phyloP scores from a whole-genome alignment of 805 yeast genomes.

The Wickerhamiella alocasiicola region DNA sequence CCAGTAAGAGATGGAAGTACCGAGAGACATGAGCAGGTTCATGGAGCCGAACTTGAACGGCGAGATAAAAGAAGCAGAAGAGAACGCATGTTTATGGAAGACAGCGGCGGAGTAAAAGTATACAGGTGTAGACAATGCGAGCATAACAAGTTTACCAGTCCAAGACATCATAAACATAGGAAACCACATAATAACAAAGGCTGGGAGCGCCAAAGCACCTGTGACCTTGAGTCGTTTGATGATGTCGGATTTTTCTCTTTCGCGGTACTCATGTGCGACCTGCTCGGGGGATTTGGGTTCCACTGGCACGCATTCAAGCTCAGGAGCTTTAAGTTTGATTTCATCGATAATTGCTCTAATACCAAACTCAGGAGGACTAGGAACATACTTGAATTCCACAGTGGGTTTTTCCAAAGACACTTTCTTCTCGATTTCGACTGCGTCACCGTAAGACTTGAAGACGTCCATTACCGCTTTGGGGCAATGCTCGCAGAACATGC shows the following conservation, averaged over 20 bases:
- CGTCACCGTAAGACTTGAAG: conserved; percentile 42
- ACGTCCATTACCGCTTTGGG: conserved; percentile 44
- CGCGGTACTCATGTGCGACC: conserved; percentile 35
- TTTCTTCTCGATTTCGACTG: conserved; percentile 43
- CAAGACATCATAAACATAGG: conserved; percentile 34
- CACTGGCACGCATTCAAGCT: conserved; percentile 41
- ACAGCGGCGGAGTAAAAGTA: conserved; percentile 64
- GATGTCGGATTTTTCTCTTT: conserved; percentile 33
- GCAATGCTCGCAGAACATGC: conserved; percentile 63
- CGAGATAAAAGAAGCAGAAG: conserved; percentile 29
- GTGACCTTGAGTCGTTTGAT: conserved; percentile 33
- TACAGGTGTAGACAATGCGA: conserved; percentile 56
- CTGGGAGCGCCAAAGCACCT: conserved; percentile 36
- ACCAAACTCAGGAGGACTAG: conserved; percentile 39
- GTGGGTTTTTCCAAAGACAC: conserved; percentile 44
- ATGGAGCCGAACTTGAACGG: conserved; percentile 63
- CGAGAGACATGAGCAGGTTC: conserved; percentile 60
- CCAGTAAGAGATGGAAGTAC: conserved; percentile 60
- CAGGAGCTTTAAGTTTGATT: conserved; percentile 34
- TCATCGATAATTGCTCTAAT: conserved; percentile 43
- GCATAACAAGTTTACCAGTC: conserved; percentile 51
- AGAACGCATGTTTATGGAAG: conserved; percentile 54
- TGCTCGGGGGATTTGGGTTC: conserved; percentile 52
- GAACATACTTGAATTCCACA: conserved; percentile 53
- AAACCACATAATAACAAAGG: conserved; percentile 56